Conservation (phyloP, 2,329 filamentous ascomycete species). For the Achaetomium macrosporum region DNA sequence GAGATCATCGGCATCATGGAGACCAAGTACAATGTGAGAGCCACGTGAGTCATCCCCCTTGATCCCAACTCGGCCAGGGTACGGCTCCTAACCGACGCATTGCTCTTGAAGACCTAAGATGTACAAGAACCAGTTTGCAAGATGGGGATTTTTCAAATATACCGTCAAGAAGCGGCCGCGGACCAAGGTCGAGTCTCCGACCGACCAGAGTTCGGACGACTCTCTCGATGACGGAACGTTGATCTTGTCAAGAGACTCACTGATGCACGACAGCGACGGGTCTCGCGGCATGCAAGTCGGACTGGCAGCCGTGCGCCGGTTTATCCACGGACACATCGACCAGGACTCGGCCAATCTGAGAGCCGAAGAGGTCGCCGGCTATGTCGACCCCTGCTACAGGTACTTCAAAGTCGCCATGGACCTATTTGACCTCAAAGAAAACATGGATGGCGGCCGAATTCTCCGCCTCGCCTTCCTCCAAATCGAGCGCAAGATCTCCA, state of each 20-base stretch:
- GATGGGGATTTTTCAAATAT: conserved; percentile 27
- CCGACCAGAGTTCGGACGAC: conserved; percentile 6
- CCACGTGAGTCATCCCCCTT: conserved; percentile 19
- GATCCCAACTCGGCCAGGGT: background rate
- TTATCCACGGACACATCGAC: conserved; percentile 21
- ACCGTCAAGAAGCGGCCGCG: conserved; percentile 20
- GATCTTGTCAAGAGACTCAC: conserved; percentile 1
- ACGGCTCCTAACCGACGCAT: background rate
- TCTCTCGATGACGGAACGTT: conserved; percentile 9
- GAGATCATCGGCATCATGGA: conserved; percentile 26
- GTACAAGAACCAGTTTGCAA: conserved; percentile 26
- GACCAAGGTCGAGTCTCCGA: conserved; percentile 8
- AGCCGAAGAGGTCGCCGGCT: conserved; percentile 20
- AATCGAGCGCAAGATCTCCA: conserved; percentile 21
- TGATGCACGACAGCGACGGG: conserved; percentile 14
- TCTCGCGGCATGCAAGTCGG: conserved; percentile 20
- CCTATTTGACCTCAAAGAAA: conserved; percentile 22
- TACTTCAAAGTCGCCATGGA: conserved; percentile 26
- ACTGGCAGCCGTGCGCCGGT: conserved; percentile 21
- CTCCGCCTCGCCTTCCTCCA: conserved; percentile 24
- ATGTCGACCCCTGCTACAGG: conserved; percentile 23
- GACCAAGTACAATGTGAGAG: conserved; percentile 20
- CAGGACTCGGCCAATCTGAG: conserved; percentile 15
- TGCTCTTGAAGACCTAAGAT: conserved; percentile 19
- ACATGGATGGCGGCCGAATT: conserved; percentile 19